Conservation (phyloP, 1,284 basidiomycete genomes). For the Ustilago crameri region DNA sequence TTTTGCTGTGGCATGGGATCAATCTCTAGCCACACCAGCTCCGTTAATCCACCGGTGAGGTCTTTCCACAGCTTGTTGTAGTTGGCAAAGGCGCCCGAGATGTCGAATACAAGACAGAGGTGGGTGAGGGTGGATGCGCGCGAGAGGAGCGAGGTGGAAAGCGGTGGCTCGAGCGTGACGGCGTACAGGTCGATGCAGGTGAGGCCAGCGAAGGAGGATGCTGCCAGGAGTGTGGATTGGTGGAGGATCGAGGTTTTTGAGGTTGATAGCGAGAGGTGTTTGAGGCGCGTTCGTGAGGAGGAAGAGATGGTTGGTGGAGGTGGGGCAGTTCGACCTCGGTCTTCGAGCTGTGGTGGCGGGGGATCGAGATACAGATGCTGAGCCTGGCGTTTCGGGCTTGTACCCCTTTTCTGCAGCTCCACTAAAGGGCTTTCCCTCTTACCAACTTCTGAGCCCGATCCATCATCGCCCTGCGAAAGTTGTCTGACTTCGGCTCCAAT, state of each 20-base stretch:
- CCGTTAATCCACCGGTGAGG: conserved; percentile 16
- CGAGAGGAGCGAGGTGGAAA: conserved; percentile 9
- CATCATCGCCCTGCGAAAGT: conserved; percentile 2
- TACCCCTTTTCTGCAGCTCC: conserved; percentile 7
- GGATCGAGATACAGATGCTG: conserved; percentile 24
- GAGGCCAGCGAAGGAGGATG: conserved; percentile 16
- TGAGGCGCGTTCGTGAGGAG: conserved; percentile 10
- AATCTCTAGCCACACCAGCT: conserved; percentile 11
- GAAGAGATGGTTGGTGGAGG: conserved; percentile 4
- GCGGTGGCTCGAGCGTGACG: conserved; percentile 36
- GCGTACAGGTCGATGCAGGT: conserved; percentile 39
- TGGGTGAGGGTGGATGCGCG: conserved; percentile 15
- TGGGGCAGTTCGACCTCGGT: background rate
- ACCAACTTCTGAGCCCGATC: background rate
- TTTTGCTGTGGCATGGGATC: conserved; percentile 47
- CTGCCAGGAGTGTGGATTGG: conserved; percentile 10
- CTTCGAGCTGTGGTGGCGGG: background rate
- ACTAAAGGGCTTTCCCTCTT: conserved; percentile 3
- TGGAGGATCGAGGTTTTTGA: conserved; percentile 42
- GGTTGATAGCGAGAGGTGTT: conserved; percentile 29
- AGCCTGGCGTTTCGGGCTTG: background rate
- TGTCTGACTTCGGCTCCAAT: background rate
- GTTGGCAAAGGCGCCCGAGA: conserved; percentile 38
- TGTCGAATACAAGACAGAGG: conserved; percentile 29
- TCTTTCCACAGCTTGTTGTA: conserved; percentile 27